These are phyloP conservation scores for Lactifluus hygrophoroides DNA, from an alignment of 768 basidiomycete species.

Conservation along the genomic window DNA sequence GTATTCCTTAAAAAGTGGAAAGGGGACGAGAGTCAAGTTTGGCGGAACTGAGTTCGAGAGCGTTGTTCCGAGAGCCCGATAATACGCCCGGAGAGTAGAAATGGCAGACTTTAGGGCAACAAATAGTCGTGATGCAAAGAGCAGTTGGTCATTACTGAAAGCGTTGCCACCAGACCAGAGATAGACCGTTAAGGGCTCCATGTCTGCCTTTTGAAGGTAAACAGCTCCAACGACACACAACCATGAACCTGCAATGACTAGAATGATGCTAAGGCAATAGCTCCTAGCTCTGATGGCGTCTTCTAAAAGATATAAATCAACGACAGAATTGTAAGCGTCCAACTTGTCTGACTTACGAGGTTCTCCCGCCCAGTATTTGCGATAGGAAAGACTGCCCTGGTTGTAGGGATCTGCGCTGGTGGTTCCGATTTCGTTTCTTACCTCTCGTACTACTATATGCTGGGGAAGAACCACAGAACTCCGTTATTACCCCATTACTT, in stretches of 20 bases:
- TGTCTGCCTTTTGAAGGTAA: conserved; percentile 19
- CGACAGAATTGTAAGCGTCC: neutral
- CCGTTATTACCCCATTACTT: neutral
- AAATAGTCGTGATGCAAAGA: neutral
- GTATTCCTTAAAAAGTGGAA: neutral
- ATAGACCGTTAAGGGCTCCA: conserved; percentile 20
- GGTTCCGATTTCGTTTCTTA: neutral
- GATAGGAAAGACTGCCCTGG: neutral
- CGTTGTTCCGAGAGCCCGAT: neutral
- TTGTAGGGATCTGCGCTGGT: neutral
- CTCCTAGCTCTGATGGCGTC: conserved; percentile 5
- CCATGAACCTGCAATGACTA: conserved; percentile 20
- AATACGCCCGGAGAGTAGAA: neutral
- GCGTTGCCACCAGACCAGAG: neutral
- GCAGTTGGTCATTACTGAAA: neutral
- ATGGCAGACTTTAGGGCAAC: neutral
- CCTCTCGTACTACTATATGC: neutral
- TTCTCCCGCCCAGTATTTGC: neutral
- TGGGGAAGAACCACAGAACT: neutral
- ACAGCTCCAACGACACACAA: conserved; percentile 21
- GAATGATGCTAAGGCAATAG: conserved; percentile 22
- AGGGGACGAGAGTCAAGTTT: neutral
- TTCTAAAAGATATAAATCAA: neutral
- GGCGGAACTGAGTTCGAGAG: neutral
- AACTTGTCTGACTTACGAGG: neutral